Evolutionary conservation across 257 asterid species (phyloP).

Genomic region (Mentha longifolia): DNA sequence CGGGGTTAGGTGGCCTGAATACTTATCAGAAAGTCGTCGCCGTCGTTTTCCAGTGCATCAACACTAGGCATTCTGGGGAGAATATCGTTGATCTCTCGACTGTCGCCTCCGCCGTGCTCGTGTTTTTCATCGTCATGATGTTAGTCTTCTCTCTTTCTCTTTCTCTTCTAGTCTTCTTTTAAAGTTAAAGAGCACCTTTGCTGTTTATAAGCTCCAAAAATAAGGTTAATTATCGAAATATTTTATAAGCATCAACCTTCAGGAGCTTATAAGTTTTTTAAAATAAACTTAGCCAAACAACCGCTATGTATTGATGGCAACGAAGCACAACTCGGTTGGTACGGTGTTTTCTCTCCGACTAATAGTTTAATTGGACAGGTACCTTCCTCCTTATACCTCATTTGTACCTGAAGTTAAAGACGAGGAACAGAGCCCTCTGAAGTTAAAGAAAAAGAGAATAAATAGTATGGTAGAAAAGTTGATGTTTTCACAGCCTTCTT

Average conservation of each 20-base stretch:
- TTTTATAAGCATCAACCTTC: no score
- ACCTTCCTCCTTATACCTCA: constrained; percentile 75
- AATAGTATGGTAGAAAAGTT: constrained; percentile 39
- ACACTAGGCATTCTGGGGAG: constrained; percentile 74
- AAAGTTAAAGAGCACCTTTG: no score
- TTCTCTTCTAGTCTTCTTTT: no score
- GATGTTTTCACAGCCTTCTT: constrained; percentile 61
- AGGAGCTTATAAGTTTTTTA: no score
- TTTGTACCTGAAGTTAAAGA: constrained; percentile 45
- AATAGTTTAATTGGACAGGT: constrained; percentile 42
- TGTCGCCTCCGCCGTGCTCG: constrained; percentile 62
- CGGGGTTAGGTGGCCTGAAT: constrained; percentile 45
- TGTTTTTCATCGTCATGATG: constrained; percentile 66
- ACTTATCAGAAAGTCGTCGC: constrained; percentile 58
- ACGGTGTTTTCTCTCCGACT: no score
- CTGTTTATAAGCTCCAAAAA: no score
- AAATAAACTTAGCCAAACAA: no score
- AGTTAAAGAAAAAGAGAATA: constrained; percentile 9
- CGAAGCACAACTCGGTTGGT: no score
- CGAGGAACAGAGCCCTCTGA: constrained; percentile 9
- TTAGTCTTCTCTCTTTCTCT: constrained; percentile 46
- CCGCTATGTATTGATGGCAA: no score
- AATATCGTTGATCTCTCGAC: constrained; percentile 62
- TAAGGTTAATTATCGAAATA: no score
- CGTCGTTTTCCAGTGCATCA: constrained; percentile 48